Evolutionary conservation across 495 filamentous ascomycete genomes (phyloP), one percentile per base, ranked within the genome.

Genomic region (Cudoniella acicularis): DNA sequence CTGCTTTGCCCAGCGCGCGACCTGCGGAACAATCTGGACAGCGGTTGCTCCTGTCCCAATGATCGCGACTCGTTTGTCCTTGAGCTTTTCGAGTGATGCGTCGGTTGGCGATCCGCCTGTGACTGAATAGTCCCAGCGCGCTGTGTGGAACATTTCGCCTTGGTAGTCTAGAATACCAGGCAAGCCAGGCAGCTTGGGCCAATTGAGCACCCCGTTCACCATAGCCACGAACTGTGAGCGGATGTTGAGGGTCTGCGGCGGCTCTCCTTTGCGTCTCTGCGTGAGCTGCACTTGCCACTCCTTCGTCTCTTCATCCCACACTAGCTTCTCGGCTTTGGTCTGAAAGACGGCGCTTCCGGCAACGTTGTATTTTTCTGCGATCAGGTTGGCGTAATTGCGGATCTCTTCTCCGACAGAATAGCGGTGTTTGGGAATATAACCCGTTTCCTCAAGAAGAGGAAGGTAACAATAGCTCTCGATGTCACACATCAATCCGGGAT

Each of bases 21-120:
- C 65, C n/a, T 67, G 56, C 0, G 81, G 81, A 0, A 83, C 68
- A 0, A 70, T 72, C 62, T 84, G 80, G 13, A 83, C 70, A 2
- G 79, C 79, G 0, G 81, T 83, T 2, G 80, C 80, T 10, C 81
- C 81, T 1, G 81, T 83, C 8, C 81, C 81, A 21, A 84, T 65
- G 52, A 82, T 72, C 0, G 72, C 81, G 4, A 84, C 80, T 1
- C 70, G 63, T 65, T 83, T 83, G 42, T 70, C 76, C 43, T 75
- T 62, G 20, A 84, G 60, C 21, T 75, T 76, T 0, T 66, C 72
- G 18, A 87, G 63, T 0, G 24, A 61, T n/a, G n/a, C n/a, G 36
- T 79, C 71, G 16, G 68, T 63, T 0, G 74, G 68, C 0, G 72
- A 72, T 9, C 84, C 85, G 0, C 84, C 84, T 0, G 83, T 84